phyloP scores from a whole-genome alignment of 2,329 filamentous ascomycete species.

The Colletotrichum eremochloae region DNA sequence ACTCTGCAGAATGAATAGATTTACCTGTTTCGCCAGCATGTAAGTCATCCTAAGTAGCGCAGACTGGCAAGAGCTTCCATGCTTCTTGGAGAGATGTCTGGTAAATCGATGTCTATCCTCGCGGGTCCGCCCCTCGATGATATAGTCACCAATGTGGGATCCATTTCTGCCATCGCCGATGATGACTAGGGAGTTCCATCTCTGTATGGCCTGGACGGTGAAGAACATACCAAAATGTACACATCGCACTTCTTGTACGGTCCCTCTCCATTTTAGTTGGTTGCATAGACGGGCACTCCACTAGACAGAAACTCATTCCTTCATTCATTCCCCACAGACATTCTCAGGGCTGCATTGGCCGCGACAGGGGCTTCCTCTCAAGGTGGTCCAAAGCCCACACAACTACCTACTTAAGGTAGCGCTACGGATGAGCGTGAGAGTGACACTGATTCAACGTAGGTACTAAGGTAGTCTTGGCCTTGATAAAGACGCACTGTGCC shows the following conservation, averaged over 20 bases:
- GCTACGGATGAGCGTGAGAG: background rate
- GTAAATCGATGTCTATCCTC: background rate
- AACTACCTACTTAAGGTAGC: background rate
- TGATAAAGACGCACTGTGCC: background rate
- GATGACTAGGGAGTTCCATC: background rate
- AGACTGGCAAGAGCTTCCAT: background rate
- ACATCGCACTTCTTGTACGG: background rate
- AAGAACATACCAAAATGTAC: too few relatives aligned
- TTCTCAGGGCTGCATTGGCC: slow-evolving; percentile 24
- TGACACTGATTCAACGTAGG: slow-evolving; percentile 3
- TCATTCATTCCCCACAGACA: too few relatives aligned
- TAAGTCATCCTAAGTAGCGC: background rate
- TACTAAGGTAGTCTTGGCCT: background rate
- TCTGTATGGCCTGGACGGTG: too few relatives aligned
- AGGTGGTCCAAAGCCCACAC: background rate
- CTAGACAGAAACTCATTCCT: background rate
- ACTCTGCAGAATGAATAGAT: background rate
- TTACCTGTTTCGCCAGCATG: background rate
- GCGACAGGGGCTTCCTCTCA: slow-evolving; percentile 1
- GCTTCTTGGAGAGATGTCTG: background rate
- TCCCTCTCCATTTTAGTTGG: background rate
- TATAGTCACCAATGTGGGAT: background rate
- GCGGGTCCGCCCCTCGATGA: background rate
- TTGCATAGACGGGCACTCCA: background rate
- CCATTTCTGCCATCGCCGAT: background rate